Conservation (phyloP, 345 rosid genomes). For the Gossypium australe region DNA sequence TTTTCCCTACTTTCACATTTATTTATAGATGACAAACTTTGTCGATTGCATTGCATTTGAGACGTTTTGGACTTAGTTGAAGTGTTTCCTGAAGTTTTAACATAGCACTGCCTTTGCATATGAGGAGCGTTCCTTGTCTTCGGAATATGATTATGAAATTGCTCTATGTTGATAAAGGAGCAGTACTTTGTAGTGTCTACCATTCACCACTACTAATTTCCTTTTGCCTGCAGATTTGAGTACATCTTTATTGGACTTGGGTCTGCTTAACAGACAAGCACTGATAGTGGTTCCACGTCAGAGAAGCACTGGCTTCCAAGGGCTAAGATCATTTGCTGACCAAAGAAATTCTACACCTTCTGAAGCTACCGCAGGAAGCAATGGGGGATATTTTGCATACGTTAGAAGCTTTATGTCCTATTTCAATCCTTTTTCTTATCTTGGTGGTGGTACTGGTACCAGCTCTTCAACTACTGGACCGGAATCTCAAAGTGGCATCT, state of each 20-base stretch:
- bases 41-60: not conserved
- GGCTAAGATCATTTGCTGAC: conserved; percentile 35
- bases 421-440: conserved; percentile 73
- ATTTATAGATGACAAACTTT: not conserved
- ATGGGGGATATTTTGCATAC: conserved; percentile 59
- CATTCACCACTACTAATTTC: not conserved
- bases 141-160: not conserved
- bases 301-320: conserved; percentile 28
- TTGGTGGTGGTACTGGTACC: conserved; percentile 32
- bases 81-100: not conserved
- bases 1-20: not conserved
- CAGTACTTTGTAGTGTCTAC: not conserved
- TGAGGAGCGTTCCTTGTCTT: not conserved
- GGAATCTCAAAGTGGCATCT: conserved; percentile 38
- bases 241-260: conserved; percentile 64
- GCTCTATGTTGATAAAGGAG: too few species aligned
- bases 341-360: conserved; percentile 18
- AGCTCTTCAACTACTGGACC: conserved; percentile 40
- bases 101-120: not conserved
- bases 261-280: conserved; percentile 76
- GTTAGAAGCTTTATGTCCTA: conserved; percentile 54
- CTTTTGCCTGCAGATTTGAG: conserved; percentile 52
- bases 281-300: conserved; percentile 65
- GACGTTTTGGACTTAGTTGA: not conserved
- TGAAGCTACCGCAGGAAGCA: conserved; percentile 30